Percentiles rank a stretch among this genome's conserved stretches.
These are phyloP conservation scores for Alternaria panax DNA, from an alignment of 2,329 filamentous ascomycete genomes.

Conservation along the genomic window DNA sequence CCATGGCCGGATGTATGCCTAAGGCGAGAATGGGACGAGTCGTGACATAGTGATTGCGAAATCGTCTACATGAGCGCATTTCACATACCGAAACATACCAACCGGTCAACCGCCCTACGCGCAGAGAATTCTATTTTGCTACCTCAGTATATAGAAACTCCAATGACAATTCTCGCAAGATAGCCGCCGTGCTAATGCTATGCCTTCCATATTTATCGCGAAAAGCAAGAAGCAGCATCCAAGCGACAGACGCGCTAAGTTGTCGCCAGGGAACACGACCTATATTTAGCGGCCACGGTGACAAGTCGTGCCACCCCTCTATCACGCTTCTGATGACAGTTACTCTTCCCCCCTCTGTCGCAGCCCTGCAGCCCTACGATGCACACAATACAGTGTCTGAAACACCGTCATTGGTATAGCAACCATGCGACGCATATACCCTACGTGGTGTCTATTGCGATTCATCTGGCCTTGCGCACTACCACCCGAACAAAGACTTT, in stretches of 20 bases:
- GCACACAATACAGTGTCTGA: slow-evolving; percentile 19
- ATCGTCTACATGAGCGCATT: slow-evolving; percentile 23
- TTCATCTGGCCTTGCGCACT: slow-evolving; percentile 13
- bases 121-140: slow-evolving; percentile 1
- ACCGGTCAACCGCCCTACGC: slow-evolving; percentile 11
- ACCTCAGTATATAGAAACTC: slow-evolving; percentile 4
- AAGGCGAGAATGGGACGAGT: slow-evolving; percentile 5
- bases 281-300: slow-evolving; percentile 39
- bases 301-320: slow-evolving; percentile 25
- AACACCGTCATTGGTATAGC: slow-evolving; percentile 15
- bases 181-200: slow-evolving; percentile 19
- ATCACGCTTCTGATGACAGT: slow-evolving; percentile 30
- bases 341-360: slow-evolving; percentile 2
- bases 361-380: slow-evolving; percentile 37
- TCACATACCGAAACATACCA: slow-evolving; percentile 10
- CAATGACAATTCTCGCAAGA: not conserved
- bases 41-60: slow-evolving; percentile 5
- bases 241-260: slow-evolving; percentile 7
- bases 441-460: slow-evolving; percentile 22
- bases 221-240: not conserved
- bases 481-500: slow-evolving; percentile 16
- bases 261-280: slow-evolving; percentile 14
- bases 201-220: slow-evolving; percentile 25
- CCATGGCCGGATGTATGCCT: slow-evolving; percentile 10
- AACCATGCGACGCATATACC: slow-evolving; percentile 25